Evolutionary conservation across 495 filamentous ascomycete genomes (phyloP).

Genomic region (Hyaloscypha finlandica): DNA sequence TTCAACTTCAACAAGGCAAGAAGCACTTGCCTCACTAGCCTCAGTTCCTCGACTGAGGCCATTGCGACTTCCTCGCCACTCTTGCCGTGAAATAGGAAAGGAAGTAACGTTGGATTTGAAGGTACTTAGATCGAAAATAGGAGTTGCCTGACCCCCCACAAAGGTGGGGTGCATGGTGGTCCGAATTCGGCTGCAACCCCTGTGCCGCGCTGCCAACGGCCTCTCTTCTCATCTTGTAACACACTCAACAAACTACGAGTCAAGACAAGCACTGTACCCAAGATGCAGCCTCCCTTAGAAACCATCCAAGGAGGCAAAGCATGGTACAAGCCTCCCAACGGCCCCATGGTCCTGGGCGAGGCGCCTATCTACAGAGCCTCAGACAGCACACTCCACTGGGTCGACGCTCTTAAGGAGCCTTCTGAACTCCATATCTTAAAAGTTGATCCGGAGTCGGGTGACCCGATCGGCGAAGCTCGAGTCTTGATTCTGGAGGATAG

Average conservation of each 20-base stretch:
- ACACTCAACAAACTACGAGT: background rate
- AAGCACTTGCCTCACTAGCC: too few relatives aligned
- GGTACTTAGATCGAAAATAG: too few relatives aligned
- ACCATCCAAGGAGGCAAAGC: background rate
- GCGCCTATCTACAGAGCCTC: slow-evolving; percentile 20
- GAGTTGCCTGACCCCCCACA: too few relatives aligned
- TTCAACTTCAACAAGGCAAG: too few relatives aligned
- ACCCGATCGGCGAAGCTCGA: slow-evolving; percentile 2
- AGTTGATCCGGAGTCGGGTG: background rate
- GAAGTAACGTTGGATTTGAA: too few relatives aligned
- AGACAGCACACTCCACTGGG: slow-evolving; percentile 26
- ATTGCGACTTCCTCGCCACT: too few relatives aligned
- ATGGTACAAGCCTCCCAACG: background rate
- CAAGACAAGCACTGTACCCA: background rate
- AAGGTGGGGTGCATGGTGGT: too few relatives aligned
- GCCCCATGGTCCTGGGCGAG: slow-evolving; percentile 20
- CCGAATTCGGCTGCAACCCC: too few relatives aligned
- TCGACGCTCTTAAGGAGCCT: slow-evolving; percentile 9
- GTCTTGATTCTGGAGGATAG: slow-evolving; percentile 18
- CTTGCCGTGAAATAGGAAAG: too few relatives aligned
- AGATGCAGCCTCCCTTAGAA: background rate
- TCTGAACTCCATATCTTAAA: slow-evolving; percentile 15
- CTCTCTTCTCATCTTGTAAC: background rate
- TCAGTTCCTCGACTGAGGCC: too few relatives aligned
- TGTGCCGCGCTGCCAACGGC: too few relatives aligned